Evolutionary conservation across 176 grass and related monocot species (phyloP).

Genomic region (Hsuehochloa calcarea): DNA sequence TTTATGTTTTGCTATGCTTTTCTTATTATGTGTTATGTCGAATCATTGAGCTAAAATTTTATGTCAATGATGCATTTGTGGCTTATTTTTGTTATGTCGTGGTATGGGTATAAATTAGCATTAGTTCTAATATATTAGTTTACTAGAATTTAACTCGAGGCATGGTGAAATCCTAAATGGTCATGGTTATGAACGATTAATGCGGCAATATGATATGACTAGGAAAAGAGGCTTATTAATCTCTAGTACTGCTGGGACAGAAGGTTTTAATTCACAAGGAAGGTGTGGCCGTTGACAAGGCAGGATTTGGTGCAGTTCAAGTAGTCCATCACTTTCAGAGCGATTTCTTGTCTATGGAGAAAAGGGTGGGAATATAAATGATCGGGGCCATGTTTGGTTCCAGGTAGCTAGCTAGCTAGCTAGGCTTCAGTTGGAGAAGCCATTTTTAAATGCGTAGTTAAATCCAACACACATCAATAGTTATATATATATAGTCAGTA

Average conservation of each 20-base stretch:
- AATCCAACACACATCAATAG: background rate
- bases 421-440: background rate
- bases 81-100: too few species aligned
- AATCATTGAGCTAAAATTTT: too few species aligned
- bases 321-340: constrained; percentile 16
- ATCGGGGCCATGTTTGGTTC: constrained; percentile 1
- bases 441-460: background rate
- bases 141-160: too few species aligned
- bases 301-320: constrained; percentile 18
- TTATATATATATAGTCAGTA: background rate
- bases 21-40: too few species aligned
- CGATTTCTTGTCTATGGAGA: constrained; percentile 32
- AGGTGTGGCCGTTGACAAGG: background rate
- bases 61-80: too few species aligned
- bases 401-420: background rate
- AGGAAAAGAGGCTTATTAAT: background rate
- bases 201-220: background rate
- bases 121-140: too few species aligned
- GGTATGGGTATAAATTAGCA: too few species aligned
- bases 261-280: constrained; percentile 15
- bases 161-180: too few species aligned
- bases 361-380: constrained; percentile 34
- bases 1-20: too few species aligned
- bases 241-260: background rate
- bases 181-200: background rate